Evolutionary conservation across 305 asterid genomes (phyloP).

Genomic region (Fraxinus sp.): DNA sequence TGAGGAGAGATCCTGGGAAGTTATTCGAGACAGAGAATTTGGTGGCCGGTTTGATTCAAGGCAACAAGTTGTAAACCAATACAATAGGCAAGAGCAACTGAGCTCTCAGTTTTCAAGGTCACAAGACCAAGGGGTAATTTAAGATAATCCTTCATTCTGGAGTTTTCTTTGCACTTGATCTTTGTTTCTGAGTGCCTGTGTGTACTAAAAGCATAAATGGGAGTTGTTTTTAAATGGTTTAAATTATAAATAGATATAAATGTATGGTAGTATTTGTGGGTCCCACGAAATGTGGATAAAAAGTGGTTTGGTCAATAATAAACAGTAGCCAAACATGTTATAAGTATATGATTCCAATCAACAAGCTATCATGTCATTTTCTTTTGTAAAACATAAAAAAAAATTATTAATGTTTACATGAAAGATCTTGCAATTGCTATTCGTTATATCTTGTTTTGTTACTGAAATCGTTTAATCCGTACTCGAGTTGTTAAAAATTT

Average conservation of each 20-base stretch:
- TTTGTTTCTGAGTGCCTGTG: not conserved
- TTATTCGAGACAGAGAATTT: slow-evolving; percentile 47
- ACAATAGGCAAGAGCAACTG: slow-evolving; percentile 59
- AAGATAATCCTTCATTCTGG: not conserved
- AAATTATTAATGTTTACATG: not conserved
- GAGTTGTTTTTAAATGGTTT: not conserved
- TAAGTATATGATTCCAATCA: not conserved
- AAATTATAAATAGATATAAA: not conserved
- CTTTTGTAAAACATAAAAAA: not conserved
- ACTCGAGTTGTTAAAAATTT: not conserved
- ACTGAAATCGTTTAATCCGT: not conserved
- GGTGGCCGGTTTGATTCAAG: slow-evolving; percentile 46
- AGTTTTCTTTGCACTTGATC: slow-evolving; percentile 1
- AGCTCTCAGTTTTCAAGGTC: slow-evolving; percentile 53
- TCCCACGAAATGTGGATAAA: not conserved
- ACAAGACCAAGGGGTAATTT: slow-evolving; percentile 67
- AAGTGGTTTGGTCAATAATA: not conserved
- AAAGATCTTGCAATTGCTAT: not conserved
- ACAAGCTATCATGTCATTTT: slow-evolving; percentile 5
- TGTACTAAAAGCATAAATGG: not conserved
- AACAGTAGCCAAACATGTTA: not conserved
- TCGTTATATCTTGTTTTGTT: not conserved
- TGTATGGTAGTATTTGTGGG: not conserved
- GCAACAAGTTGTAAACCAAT: slow-evolving; percentile 60
- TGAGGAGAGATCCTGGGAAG: slow-evolving; percentile 78